A percentile compares a stretch with the other conserved stretches of the same genome.
Conservation (phyloP, 2,329 filamentous ascomycete genomes). For the Ascosphaera pollenicola region DNA sequence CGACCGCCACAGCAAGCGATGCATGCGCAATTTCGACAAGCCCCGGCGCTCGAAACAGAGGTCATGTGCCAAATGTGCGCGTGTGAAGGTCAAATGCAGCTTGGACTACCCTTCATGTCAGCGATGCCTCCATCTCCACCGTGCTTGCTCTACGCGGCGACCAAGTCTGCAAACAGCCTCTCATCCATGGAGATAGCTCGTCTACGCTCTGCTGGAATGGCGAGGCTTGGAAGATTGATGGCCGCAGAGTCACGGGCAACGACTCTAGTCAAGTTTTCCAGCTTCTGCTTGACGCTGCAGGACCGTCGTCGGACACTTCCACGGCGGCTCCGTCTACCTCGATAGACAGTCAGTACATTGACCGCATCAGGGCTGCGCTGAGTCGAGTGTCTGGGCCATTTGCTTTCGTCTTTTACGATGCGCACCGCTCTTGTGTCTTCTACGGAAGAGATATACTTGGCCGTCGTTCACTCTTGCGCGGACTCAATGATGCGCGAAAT, state of each 20-base stretch:
- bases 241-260: slow-evolving; percentile 40
- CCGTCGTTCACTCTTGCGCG: slow-evolving; percentile 52
- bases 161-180: slow-evolving; percentile 48
- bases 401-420: slow-evolving; percentile 69
- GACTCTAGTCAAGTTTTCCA: slow-evolving; percentile 53
- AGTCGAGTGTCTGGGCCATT: slow-evolving; percentile 58
- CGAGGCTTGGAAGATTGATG: slow-evolving; percentile 64
- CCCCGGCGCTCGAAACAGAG: slow-evolving; percentile 3
- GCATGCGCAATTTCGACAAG: neutral
- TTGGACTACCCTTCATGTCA: neutral
- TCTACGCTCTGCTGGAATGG: slow-evolving; percentile 91
- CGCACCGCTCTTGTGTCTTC: slow-evolving; percentile 37
- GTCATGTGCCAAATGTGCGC: slow-evolving; percentile 4
- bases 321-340: neutral
- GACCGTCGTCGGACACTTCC: neutral
- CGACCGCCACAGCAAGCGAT: neutral
- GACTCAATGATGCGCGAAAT: slow-evolving; percentile 24
- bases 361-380: slow-evolving; percentile 23
- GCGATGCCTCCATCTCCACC: slow-evolving; percentile 45
- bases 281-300: slow-evolving; percentile 28
- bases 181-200: slow-evolving; percentile 31
- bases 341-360: neutral
- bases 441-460: slow-evolving; percentile 78
- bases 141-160: slow-evolving; percentile 77
- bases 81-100: slow-evolving; percentile 3